Evolutionary conservation across 192 early-diverging fungal genomes (phyloP).

Genomic region (Funneliformis mosseae): DNA sequence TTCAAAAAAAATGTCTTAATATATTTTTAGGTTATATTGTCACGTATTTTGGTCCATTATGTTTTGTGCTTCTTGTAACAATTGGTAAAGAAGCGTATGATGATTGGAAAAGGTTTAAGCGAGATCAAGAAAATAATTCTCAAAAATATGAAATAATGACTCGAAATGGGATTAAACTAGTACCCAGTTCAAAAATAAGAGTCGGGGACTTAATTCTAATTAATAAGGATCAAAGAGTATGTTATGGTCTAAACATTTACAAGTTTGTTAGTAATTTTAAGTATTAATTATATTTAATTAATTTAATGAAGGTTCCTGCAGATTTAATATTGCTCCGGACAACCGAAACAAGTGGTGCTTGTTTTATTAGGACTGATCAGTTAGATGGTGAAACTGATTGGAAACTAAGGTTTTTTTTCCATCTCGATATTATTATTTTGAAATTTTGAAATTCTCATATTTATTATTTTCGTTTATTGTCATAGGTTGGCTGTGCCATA

Average conservation of each 20-base stretch:
- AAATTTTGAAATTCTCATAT: background rate
- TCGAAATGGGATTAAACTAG: constrained; percentile 53
- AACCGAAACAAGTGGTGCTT: constrained; percentile 78
- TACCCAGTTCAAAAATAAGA: constrained; percentile 79
- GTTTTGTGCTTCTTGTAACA: constrained; percentile 88
- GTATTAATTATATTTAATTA: background rate
- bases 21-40: constrained; percentile 73
- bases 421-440: too few relatives aligned
- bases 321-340: constrained; percentile 89
- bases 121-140: constrained; percentile 91
- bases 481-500: constrained; percentile 76
- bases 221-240: constrained; percentile 81
- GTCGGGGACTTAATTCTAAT: constrained; percentile 90
- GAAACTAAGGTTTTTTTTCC: constrained; percentile 72
- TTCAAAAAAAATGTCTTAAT: background rate
- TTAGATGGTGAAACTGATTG: constrained; percentile 98
- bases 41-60: constrained; percentile 92
- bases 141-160: constrained; percentile 75
- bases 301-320: constrained; percentile 69
- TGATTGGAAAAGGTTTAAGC: constrained; percentile 77
- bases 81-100: constrained; percentile 92
- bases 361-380: constrained; percentile 96
- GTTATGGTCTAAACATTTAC: background rate
- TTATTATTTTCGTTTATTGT: background rate
- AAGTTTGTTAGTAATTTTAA: background rate